These are phyloP conservation scores for sunflower (Helianthus annuus) DNA, from an alignment of 129 eudicot species.

Conservation along the genomic window HanXRQr2.0-SUNRISE NC_035440.2:41059563-41060062, in stretches of 20 bases:
- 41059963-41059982: not conserved
- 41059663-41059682: conserved; percentile 5
- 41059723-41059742: conserved; percentile 13
- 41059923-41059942: not conserved
- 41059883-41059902: not conserved
- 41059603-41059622: not conserved
- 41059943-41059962: not conserved
- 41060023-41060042: too few relatives aligned
- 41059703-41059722: conserved; percentile 20
- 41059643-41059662: conserved; percentile 22
- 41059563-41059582: not conserved
- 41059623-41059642: conserved; percentile 3
- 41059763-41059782: conserved; percentile 26
- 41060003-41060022: too few relatives aligned
- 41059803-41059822: not conserved
- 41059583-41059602: not conserved
- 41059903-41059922: not conserved
- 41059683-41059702: conserved; percentile 18
- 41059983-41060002: not conserved
- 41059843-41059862: too few relatives aligned
- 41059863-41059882: too few relatives aligned
- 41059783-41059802: conserved; percentile 12
- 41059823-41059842: too few relatives aligned
- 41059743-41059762: conserved; percentile 23
- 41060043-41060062: too few relatives aligned